phyloP scores from a whole-genome alignment of 2,329 filamentous ascomycete genomes.

The Epichloe amarillans region DNA sequence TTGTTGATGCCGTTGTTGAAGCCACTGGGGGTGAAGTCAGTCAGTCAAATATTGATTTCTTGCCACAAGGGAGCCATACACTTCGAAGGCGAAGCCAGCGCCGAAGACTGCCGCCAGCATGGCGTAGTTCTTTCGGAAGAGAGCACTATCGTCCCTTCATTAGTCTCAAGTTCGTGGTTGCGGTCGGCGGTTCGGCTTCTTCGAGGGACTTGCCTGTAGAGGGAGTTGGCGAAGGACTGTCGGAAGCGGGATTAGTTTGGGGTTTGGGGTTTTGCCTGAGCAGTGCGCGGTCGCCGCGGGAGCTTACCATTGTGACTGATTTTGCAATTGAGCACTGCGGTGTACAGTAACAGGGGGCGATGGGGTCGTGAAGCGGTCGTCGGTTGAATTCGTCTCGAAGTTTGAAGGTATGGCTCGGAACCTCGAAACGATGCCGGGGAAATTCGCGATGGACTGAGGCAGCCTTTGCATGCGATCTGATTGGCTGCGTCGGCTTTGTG shows the following conservation, averaged over 20 bases:
- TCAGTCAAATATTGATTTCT: constrained; percentile 9
- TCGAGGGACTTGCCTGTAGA: constrained; percentile 26
- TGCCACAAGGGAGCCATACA: constrained; percentile 47
- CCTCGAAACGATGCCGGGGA: constrained; percentile 8
- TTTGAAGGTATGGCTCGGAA: constrained; percentile 8
- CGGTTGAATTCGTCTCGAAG: constrained; percentile 15
- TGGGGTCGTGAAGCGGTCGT: constrained; percentile 16
- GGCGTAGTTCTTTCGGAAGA: constrained; percentile 77
- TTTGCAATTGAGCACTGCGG: constrained; percentile 18
- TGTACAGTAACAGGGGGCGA: constrained; percentile 12
- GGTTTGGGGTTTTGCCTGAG: constrained; percentile 1
- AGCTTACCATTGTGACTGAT: constrained; percentile 25
- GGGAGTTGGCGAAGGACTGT: constrained; percentile 21
- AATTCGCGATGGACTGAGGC: constrained; percentile 18
- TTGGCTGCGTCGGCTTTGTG: constrained; percentile 12
- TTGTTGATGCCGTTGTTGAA: constrained; percentile 74
- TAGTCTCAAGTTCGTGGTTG: constrained; percentile 12
- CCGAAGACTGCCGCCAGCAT: constrained; percentile 82
- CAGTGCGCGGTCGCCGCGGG: not conserved
- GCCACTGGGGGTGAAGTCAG: constrained; percentile 41
- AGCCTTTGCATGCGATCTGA: constrained; percentile 18
- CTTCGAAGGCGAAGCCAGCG: constrained; percentile 79
- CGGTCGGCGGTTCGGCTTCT: constrained; percentile 6
- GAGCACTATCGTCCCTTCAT: constrained; percentile 40
- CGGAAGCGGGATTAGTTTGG: constrained; percentile 23